phyloP scores from a whole-genome alignment of 2,329 filamentous ascomycete genomes.

The Tympanopsis confertula region DNA sequence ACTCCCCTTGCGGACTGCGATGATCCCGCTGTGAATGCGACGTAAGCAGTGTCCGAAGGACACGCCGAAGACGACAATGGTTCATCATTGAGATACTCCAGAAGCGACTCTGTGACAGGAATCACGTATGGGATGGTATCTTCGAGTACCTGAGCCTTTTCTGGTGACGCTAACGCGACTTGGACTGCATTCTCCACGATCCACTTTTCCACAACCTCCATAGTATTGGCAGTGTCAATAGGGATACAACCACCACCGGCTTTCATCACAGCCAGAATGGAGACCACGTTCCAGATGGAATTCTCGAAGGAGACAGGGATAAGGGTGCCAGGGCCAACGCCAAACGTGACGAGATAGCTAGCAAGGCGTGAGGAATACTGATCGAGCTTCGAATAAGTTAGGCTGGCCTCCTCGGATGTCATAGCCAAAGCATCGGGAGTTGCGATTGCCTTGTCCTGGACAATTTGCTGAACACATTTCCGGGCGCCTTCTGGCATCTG shows the following conservation, averaged over 20 bases:
- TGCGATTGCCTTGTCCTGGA: conserved; percentile 13
- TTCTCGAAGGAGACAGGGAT: conserved; percentile 62
- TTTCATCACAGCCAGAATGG: conserved; percentile 59
- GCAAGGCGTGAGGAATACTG: conserved; percentile 34
- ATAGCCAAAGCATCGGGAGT: conserved; percentile 33
- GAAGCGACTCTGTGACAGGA: background rate
- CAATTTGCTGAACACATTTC: background rate
- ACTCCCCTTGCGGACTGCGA: background rate
- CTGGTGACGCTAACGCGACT: background rate
- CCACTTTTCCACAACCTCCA: conserved; percentile 4
- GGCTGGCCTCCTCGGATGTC: conserved; percentile 24
- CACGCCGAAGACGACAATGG: too few species aligned
- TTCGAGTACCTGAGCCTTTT: background rate
- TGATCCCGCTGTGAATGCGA: background rate
- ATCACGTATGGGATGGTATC: background rate
- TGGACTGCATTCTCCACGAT: background rate
- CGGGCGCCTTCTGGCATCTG: background rate
- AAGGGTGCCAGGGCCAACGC: conserved; percentile 38
- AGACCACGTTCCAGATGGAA: conserved; percentile 54
- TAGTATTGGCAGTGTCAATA: conserved; percentile 15
- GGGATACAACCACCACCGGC: conserved; percentile 41
- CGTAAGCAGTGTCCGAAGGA: background rate
- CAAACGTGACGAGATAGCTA: conserved; percentile 34
- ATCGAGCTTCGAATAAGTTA: conserved; percentile 38
- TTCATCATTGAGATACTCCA: too few species aligned